Base-by-base conservation (phyloP, 1,139 yeast species). In the Sugiyamaella grinbergsii region DNA sequence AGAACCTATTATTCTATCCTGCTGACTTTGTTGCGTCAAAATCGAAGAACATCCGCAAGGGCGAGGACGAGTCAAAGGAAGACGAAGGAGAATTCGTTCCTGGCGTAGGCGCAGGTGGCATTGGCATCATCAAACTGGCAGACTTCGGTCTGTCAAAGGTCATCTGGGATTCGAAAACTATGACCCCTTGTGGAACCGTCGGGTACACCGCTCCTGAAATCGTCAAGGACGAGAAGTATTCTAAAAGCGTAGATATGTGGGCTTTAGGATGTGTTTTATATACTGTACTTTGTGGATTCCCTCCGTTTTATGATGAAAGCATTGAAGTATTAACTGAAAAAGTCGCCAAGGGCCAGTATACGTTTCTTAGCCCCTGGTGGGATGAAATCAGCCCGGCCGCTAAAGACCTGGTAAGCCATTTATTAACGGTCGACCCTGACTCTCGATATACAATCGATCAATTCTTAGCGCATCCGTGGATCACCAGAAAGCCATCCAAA, bases 181-280 rank as follows among this genome's bases (percentile, higher is more conserved):
- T 83, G 73, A 86, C 95, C 0, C 95, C 95, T 0, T 89, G 95
- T 66, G 96, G 96, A 34, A 87, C 95, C 1, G 90, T 87, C 31
- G 94, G 94, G 1, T 87, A 87, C 65, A 88, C 97, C 1, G 96
- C 96, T 0, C 98, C 97, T 0, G 98, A 91, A 68, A 94, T 90
- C 46, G 95, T 91, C 41, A 82, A 80, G 62, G 94, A 86, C 65
- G 89, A 88, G 68, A 78, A 81, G 54, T 91, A 91, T 64, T 86
- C 95, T 5, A 89, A 87, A 71, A 80, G 90, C 45, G 98, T 91
- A 16, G 98, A 91, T 67, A 85, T 91, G 80, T 91, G 97, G 97
- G 95, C 96, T 4, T 72, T 91, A 49, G 98, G 98, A 0, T 91
- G 98, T 69, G 94, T 91, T 6, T 69, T 91, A 55, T 91, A 91